Base-by-base conservation (phyloP, 148 eudicot genomes). In the Rhododendron mucronatum region DNA sequence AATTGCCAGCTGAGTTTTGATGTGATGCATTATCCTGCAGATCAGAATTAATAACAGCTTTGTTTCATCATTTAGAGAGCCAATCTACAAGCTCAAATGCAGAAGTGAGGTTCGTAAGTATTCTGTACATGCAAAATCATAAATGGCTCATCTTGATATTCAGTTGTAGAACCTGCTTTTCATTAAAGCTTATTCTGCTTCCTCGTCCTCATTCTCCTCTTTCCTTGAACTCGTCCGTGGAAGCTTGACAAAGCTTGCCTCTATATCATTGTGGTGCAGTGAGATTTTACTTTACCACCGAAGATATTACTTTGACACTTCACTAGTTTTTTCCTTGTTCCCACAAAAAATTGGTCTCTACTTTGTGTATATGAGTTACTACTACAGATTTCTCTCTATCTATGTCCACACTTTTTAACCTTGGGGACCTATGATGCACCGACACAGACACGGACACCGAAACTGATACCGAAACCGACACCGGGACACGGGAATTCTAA, bases 1-100 rank as follows among this genome's bases (percentile, higher is more conserved):
- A 44, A 81, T 20, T 41, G 48, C 33, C 74, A 73, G 63, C 78
- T 82, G 37, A 50, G 80, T 45, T 51, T 83, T 91, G 84, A 86
- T 83, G 65, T 84, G 37, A 84, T 88, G 85, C 48, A 85, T 92
- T 59, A 81, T 81, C 85, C 48, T 92, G 95, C 96, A 97, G 99
- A 97, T 97, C 78, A 94, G 99, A 86, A 97, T 97, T 81, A 97
- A 97, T 89, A 97, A 97, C 91, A 97, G 99, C 87, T 97, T 95
- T 87, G 96, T 95, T 51, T 95, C 99, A 85, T 97, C 99, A 82
- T 97, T 97, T 89, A 91, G 98, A 89, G 98, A 97, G 92, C 95
- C 99, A 85, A 97, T 97, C 86, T 97, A 97, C 96, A 97, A 97
- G 92, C 92, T 97, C 76, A 97, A 97, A 88, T 97, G 96, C 89